Evolutionary conservation across 768 basidiomycete species (phyloP).

Genomic region (Harrya chromipes): DNA sequence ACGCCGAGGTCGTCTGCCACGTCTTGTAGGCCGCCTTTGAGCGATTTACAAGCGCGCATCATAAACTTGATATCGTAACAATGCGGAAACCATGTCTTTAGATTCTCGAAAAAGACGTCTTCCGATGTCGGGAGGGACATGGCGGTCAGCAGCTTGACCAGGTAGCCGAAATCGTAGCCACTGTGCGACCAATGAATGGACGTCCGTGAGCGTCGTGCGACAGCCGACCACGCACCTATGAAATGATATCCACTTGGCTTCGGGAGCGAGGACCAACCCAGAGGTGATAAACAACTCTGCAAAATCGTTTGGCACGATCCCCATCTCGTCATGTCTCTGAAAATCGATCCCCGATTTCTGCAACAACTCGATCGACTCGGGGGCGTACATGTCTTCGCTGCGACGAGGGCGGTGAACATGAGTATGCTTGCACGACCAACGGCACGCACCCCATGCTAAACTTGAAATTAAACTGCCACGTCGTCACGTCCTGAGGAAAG

Average conservation of each 20-base stretch:
- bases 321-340: constrained; percentile 86
- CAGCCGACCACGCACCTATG: constrained; percentile 66
- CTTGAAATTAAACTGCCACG: constrained; percentile 99
- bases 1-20: constrained; percentile 96
- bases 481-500: constrained; percentile 83
- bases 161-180: constrained; percentile 99
- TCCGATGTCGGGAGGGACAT: constrained; percentile 86
- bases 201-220: no score
- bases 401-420: background rate
- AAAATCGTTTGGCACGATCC: constrained; percentile 91
- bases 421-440: background rate
- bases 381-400: constrained; percentile 98
- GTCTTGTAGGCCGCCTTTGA: constrained; percentile 89
- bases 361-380: constrained; percentile 93
- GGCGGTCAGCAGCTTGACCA: constrained; percentile 88
- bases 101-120: constrained; percentile 83
- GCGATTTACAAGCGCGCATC: constrained; percentile 80
- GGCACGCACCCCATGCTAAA: constrained; percentile 77
- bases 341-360: constrained; percentile 97
- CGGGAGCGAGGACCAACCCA: constrained; percentile 83
- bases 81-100: constrained; percentile 91
- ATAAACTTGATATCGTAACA: constrained; percentile 98
- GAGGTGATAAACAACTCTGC: constrained; percentile 97
- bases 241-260: constrained; percentile 96
- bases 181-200: constrained; percentile 38